Evolutionary conservation across 2,329 filamentous ascomycete species (phyloP).

Genomic region (Stagonosporopsis vannaccii): DNA sequence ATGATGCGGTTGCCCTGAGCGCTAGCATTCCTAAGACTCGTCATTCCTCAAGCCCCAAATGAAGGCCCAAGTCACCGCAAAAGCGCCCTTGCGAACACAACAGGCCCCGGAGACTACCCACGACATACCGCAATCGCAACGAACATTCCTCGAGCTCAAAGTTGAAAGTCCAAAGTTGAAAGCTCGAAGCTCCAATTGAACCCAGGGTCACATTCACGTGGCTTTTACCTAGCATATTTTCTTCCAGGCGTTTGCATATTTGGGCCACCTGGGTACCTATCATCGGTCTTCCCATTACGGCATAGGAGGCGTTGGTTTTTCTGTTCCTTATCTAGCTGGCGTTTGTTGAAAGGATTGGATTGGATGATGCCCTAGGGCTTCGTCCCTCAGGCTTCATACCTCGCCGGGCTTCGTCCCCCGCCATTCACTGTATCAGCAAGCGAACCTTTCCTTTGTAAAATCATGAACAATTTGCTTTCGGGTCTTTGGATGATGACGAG

Average conservation of each 20-base stretch:
- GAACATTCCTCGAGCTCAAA: neutral
- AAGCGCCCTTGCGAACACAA: neutral
- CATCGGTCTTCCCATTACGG: neutral
- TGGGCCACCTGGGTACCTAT: slow-evolving; percentile 1
- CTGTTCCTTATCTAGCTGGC: neutral
- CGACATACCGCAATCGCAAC: neutral
- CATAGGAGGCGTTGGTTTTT: slow-evolving; percentile 11
- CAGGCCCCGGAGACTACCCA: neutral
- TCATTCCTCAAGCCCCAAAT: neutral
- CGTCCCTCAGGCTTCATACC: neutral
- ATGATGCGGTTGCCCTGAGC: neutral
- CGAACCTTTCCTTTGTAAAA: slow-evolving; percentile 34
- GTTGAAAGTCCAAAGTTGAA: no score
- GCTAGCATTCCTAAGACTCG: neutral
- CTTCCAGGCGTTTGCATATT: slow-evolving; percentile 15
- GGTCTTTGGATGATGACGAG: slow-evolving; percentile 21
- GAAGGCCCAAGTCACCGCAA: neutral
- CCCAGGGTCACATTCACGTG: neutral
- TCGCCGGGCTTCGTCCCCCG: slow-evolving; percentile 3
- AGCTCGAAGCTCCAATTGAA: neutral
- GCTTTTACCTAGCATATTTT: neutral
- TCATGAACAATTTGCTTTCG: slow-evolving; percentile 18
- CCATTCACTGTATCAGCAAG: slow-evolving; percentile 31
- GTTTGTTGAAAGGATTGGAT: slow-evolving; percentile 5
- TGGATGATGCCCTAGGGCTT: neutral